Evolutionary conservation across 768 basidiomycete species (phyloP).

Genomic region (Boletellus sp.): DNA sequence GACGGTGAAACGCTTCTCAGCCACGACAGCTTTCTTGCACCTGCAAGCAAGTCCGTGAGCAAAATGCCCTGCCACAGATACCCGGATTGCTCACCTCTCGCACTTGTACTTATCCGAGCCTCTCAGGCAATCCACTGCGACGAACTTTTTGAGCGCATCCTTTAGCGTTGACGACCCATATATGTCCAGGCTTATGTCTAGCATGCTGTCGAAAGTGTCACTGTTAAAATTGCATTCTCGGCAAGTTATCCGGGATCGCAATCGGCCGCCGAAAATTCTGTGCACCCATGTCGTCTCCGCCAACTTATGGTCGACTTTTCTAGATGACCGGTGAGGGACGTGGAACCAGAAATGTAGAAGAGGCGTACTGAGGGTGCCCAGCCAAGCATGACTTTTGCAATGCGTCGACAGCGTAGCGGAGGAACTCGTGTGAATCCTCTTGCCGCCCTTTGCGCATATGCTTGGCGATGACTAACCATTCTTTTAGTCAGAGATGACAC

Average conservation of each 20-base stretch:
- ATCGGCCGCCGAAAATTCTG: slow-evolving; percentile 86
- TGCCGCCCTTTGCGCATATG: slow-evolving; percentile 89
- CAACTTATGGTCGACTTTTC: slow-evolving; percentile 65
- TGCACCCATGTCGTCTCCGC: slow-evolving; percentile 93
- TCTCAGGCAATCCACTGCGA: slow-evolving; percentile 75
- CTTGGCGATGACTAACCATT: slow-evolving; percentile 74
- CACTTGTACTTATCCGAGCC: slow-evolving; percentile 98
- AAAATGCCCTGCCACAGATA: neutral
- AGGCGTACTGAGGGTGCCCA: slow-evolving; percentile 64
- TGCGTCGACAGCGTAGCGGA: slow-evolving; percentile 89
- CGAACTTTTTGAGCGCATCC: slow-evolving; percentile 77
- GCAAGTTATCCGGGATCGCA: slow-evolving; percentile 91
- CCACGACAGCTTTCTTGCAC: slow-evolving; percentile 88
- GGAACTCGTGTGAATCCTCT: slow-evolving; percentile 97
- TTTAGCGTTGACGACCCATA: slow-evolving; percentile 55
- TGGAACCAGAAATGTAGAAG: neutral
- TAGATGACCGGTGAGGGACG: slow-evolving; percentile 29
- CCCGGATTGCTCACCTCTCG: slow-evolving; percentile 74
- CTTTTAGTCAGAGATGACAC: slow-evolving; percentile 3
- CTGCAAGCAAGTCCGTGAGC: slow-evolving; percentile 38
- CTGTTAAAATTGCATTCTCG: slow-evolving; percentile 77
- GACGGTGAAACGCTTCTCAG: slow-evolving; percentile 86
- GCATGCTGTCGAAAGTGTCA: slow-evolving; percentile 93
- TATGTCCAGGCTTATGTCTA: slow-evolving; percentile 93
- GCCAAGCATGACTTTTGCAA: slow-evolving; percentile 81